phyloP scores from a whole-genome alignment of 2,329 filamentous ascomycete genomes.

The Pestalotiopsis sp. region DNA sequence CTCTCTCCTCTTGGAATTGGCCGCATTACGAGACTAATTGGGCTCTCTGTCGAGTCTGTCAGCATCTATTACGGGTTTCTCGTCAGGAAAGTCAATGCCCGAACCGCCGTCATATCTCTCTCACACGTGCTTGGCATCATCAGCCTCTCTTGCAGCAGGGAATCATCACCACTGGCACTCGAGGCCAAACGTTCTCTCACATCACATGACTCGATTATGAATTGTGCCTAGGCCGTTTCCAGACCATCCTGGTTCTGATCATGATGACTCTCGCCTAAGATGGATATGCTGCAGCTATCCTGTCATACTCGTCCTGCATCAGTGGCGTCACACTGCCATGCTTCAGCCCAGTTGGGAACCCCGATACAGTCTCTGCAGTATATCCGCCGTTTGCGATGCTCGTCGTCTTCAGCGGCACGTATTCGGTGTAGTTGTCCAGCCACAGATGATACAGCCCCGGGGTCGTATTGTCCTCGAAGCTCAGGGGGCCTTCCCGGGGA shows the following conservation, averaged over 20 bases:
- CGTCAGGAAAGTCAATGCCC: neutral
- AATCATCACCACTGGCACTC: neutral
- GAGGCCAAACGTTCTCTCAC: no score
- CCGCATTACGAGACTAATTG: neutral
- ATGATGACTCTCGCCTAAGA: constrained; percentile 14
- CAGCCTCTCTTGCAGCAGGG: neutral
- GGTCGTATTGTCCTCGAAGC: constrained; percentile 38
- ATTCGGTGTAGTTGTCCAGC: constrained; percentile 47
- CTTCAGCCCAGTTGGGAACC: constrained; percentile 47
- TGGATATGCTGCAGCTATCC: constrained; percentile 26
- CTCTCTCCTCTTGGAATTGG: neutral
- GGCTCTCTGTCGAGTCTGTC: neutral
- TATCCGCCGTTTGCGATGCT: constrained; percentile 41
- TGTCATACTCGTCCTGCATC: constrained; percentile 43
- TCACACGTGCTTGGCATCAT: neutral
- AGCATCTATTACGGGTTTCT: neutral
- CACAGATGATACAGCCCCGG: constrained; percentile 41
- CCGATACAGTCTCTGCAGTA: constrained; percentile 36
- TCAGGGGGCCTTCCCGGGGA: constrained; percentile 39
- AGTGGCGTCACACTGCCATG: constrained; percentile 51
- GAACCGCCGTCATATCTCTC: neutral
- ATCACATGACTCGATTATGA: no score
- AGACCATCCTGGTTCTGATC: no score
- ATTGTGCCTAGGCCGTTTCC: no score
- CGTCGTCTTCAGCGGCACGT: constrained; percentile 46